Conservation (phyloP, 805 yeast genomes). For the Candida coquimbonensis region DNA sequence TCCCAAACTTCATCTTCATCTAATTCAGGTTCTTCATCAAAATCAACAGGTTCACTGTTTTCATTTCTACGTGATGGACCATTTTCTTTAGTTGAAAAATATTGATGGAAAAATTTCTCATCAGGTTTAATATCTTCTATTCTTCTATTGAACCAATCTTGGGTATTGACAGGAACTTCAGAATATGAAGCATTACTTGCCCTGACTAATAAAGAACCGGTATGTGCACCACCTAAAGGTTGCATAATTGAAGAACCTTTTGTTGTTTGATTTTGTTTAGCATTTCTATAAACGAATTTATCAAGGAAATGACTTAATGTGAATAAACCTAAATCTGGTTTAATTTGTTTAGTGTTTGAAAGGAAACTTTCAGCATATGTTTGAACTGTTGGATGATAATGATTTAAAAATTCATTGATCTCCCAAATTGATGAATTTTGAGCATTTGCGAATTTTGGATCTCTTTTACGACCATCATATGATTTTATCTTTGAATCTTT, state of each 20-base stretch:
- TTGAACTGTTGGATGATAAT: conserved; percentile 89
- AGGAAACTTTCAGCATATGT: conserved; percentile 67
- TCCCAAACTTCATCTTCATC: conserved; percentile 75
- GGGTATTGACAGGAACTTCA: conserved; percentile 72
- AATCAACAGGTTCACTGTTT: conserved; percentile 29
- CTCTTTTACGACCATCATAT: conserved; percentile 86
- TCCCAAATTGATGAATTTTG: conserved; percentile 84
- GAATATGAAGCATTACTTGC: conserved; percentile 41
- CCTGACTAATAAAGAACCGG: conserved; percentile 60
- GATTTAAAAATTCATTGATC: conserved; percentile 59
- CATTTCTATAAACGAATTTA: conserved; percentile 89
- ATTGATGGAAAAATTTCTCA: conserved; percentile 82
- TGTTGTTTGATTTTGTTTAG: conserved; percentile 66
- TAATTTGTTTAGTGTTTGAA: conserved; percentile 37
- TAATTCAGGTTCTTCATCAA: conserved; percentile 37
- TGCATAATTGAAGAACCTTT: conserved; percentile 96
- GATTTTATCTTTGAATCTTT: conserved; percentile 13
- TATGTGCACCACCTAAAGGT: conserved; percentile 83
- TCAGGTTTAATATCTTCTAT: conserved; percentile 71
- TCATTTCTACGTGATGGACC: conserved; percentile 27
- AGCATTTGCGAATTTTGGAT: conserved; percentile 89
- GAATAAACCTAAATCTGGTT: conserved; percentile 88
- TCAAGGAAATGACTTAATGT: conserved; percentile 88
- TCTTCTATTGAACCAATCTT: conserved; percentile 71
- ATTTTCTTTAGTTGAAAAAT: conserved; percentile 57